Base-by-base conservation (phyloP, 2,329 filamentous ascomycete genomes). In the Nigrospora sphaerica region DNA sequence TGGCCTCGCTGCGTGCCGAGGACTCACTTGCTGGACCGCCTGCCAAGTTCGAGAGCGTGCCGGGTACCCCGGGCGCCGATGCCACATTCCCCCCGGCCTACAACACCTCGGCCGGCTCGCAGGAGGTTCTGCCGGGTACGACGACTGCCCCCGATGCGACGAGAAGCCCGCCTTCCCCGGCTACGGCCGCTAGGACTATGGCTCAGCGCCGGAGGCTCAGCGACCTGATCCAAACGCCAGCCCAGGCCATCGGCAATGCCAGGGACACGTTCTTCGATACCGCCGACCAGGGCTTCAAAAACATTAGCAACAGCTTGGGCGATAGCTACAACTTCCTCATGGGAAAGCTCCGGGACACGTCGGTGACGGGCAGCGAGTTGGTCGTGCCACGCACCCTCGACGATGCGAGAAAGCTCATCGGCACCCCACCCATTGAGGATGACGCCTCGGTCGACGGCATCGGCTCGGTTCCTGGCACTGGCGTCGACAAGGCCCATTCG, bases 281-380 rank as follows among this genome's bases (percentile, higher is more conserved):
- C 1, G 93, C 93, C 12, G 93, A 98, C 59, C 90, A 95, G 62
- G 80, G 91, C 1, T 74, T 97, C 52, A 95, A 96, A 61, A 95
- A 84, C 33, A 95, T 98, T 54, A 88, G 92, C 51, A 91, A 79
- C 59, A 95, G 89, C 41, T 72, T 97, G 4, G 91, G 92, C 49
- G 90, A 88, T 58, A 96, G 90, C 62, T 95, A 96, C 68, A 93
- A 90, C 49, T 95, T 97, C 62, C 71, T 98, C 19, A 81, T 98
- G 46, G 92, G 92, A 14, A 88, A 90, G 54, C 74, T 96, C 17
- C 88, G 86, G 51, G 90, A 95, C 74, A 82, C 55, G 69, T 80
- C 61, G 63, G 74, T 54, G 57, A 67, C 56, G 55, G 66, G 69
- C 18, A 65, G 66, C 39, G 69, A 76, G 14, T 75, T 82, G 3